Evolutionary conservation across 73 alveolate species (phyloP).

Genomic region (Paramecium pentaurelia): DNA sequence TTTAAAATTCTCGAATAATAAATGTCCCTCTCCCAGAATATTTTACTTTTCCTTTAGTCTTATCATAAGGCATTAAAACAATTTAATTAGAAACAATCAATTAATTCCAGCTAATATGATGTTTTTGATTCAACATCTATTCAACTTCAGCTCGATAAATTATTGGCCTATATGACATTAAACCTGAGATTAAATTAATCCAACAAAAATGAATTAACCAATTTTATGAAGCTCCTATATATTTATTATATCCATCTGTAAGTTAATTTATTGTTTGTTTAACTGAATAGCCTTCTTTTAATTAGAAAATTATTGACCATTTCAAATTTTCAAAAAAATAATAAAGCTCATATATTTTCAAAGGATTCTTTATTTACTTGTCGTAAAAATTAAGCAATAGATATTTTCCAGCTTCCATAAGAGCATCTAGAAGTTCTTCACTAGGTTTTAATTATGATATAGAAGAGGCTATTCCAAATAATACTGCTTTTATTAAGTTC

Average conservation of each 20-base stretch:
- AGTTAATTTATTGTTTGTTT: background rate
- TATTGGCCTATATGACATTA: background rate
- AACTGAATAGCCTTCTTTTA: background rate
- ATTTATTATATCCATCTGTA: background rate
- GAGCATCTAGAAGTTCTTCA: background rate
- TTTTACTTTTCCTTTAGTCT: background rate
- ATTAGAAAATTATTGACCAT: background rate
- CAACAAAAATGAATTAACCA: background rate
- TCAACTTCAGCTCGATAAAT: background rate
- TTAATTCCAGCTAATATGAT: background rate
- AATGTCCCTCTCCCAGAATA: no score
- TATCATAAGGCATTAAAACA: background rate
- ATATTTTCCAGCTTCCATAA: background rate
- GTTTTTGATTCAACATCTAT: background rate
- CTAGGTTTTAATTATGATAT: background rate
- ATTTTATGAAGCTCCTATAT: background rate
- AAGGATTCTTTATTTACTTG: background rate
- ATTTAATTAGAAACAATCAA: background rate
- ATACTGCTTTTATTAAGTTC: background rate
- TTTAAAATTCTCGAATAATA: background rate
- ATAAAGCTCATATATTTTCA: background rate
- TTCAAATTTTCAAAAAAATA: background rate
- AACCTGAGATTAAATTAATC: background rate
- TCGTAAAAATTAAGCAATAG: background rate
- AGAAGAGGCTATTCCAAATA: background rate